Evolutionary conservation across 148 eudicot species (phyloP).

Genomic region (Spergularia marina): DNA sequence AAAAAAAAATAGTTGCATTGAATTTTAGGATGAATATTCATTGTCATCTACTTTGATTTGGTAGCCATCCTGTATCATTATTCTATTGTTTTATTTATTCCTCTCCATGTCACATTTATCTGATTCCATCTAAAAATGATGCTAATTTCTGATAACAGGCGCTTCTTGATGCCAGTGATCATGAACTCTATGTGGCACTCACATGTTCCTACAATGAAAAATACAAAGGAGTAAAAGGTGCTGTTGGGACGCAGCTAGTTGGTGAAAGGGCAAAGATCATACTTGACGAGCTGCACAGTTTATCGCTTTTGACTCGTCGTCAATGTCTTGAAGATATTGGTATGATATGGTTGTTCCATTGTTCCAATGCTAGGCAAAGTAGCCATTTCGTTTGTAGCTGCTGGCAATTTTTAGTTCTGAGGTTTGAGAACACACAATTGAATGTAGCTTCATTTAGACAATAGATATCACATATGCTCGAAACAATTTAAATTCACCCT

Average conservation of each 20-base stretch:
- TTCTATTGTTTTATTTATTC: neutral
- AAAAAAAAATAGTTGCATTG: neutral
- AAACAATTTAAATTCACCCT: neutral
- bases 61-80: neutral
- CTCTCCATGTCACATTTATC: neutral
- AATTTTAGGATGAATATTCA: neutral
- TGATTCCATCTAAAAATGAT: slow-evolving; percentile 1
- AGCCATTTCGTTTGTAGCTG: neutral
- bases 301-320: slow-evolving; percentile 61
- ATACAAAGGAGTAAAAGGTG: slow-evolving; percentile 65
- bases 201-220: slow-evolving; percentile 68
- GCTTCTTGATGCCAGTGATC: slow-evolving; percentile 71
- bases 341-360: slow-evolving; percentile 26
- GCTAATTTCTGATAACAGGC: slow-evolving; percentile 53
- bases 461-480: neutral
- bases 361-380: neutral
- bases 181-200: slow-evolving; percentile 75
- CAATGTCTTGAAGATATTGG: slow-evolving; percentile 90
- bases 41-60: neutral
- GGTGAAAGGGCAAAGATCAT: slow-evolving; percentile 92
- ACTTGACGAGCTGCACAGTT: slow-evolving; percentile 69
- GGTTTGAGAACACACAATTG: neutral
- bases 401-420: neutral
- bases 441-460: neutral
- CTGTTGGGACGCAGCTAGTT: slow-evolving; percentile 85